Evolutionary conservation across 305 asterid species (phyloP).

Genomic region (Solanum aculeatissimum): DNA sequence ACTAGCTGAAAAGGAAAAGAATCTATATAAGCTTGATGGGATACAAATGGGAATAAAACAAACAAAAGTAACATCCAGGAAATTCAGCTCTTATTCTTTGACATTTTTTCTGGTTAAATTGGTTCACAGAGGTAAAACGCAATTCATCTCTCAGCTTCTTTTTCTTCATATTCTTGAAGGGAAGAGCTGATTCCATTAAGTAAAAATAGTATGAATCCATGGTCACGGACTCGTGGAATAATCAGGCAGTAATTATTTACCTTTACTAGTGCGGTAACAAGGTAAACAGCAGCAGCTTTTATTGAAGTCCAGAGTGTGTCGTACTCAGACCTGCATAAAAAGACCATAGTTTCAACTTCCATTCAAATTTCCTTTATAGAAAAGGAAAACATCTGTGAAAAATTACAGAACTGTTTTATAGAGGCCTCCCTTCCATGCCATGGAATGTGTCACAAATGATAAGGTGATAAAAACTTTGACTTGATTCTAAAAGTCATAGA

Average conservation of each 20-base stretch:
- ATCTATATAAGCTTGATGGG: background rate
- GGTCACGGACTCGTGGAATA: background rate
- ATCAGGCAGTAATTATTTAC: conserved; percentile 19
- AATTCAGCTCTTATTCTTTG: background rate
- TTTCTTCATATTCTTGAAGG: background rate
- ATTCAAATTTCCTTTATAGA: background rate
- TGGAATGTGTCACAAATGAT: background rate
- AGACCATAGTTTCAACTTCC: background rate
- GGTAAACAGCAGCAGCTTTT: conserved; percentile 79
- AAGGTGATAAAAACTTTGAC: background rate
- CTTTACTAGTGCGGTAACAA: conserved; percentile 76
- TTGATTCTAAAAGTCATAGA: background rate
- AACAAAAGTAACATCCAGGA: background rate
- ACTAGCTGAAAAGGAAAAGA: conserved; percentile 54
- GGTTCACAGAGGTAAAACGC: background rate
- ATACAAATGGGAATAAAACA: background rate
- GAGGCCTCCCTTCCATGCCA: background rate
- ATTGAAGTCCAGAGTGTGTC: conserved; percentile 92
- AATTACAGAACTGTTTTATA: background rate
- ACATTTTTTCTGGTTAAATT: background rate
- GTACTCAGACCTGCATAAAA: conserved; percentile 72
- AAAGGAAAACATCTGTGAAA: background rate
- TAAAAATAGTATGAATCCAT: background rate
- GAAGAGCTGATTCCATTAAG: background rate
- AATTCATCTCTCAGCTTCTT: background rate